A percentile compares a stretch with the other conserved stretches of the same genome.
Evolutionary conservation across 352 stramenopile species (phyloP).

Genomic region (Phytophthora hibernalis): DNA sequence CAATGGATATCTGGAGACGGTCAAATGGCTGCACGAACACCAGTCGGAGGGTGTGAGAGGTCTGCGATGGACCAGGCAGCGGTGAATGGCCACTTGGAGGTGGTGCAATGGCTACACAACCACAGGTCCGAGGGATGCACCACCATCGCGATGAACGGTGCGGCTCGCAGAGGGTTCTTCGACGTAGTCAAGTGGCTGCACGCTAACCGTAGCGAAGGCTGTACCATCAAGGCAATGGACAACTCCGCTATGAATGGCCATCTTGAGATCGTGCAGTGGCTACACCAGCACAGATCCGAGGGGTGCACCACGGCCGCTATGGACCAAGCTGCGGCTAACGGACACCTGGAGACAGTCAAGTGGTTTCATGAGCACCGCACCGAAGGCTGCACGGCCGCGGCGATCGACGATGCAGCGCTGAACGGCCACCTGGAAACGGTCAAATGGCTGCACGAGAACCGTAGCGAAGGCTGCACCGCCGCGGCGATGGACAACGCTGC

Average conservation of each 20-base stretch:
- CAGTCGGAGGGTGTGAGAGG: conserved; percentile 31
- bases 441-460: conserved; percentile 24
- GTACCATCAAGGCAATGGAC: conserved; percentile 37
- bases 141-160: conserved; percentile 34
- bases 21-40: conserved; percentile 35
- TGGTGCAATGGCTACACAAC: conserved; percentile 37
- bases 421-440: conserved; percentile 21
- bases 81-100: conserved; percentile 30
- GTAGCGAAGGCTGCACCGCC: conserved; percentile 23
- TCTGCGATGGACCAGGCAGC: conserved; percentile 36
- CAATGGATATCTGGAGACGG: conserved; percentile 27
- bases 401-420: conserved; percentile 30
- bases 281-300: conserved; percentile 27
- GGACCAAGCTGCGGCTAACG: conserved; percentile 36
- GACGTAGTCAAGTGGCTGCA: conserved; percentile 34
- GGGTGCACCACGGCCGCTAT: conserved; percentile 31
- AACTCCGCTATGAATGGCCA: conserved; percentile 39
- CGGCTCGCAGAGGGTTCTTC: conserved; percentile 30
- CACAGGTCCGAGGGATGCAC: conserved; percentile 30
- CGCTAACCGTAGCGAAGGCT: conserved; percentile 28
- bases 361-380: conserved; percentile 57
- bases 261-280: conserved; percentile 37
- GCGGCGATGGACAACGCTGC: conserved; percentile 30
- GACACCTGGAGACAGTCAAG: conserved; percentile 60
- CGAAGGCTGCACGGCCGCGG: conserved; percentile 25